These are phyloP conservation scores for Agaricus blazei DNA, from an alignment of 768 basidiomycete genomes.

Conservation along the genomic window DNA sequence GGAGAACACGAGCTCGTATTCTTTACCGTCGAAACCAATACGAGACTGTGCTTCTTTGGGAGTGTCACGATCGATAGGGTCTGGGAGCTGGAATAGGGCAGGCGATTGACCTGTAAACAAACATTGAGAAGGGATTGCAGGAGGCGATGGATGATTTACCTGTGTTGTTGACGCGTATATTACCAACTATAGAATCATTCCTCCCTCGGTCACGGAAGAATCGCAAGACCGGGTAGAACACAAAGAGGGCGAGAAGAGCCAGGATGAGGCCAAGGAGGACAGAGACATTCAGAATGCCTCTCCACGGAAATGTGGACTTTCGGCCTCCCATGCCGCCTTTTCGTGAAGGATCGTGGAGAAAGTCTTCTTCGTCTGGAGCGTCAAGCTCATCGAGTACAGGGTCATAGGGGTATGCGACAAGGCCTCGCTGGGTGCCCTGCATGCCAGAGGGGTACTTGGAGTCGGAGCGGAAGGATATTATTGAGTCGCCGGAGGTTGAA, in stretches of 20 bases:
- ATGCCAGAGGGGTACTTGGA: slow-evolving; percentile 59
- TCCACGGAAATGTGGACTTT: slow-evolving; percentile 35
- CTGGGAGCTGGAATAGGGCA: slow-evolving; percentile 48
- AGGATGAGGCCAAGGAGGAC: slow-evolving; percentile 59
- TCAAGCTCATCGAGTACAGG: slow-evolving; percentile 51
- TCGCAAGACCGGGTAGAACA: slow-evolving; percentile 69
- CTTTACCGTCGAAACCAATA: slow-evolving; percentile 66
- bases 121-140: neutral
- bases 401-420: slow-evolving; percentile 71
- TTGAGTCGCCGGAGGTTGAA: slow-evolving; percentile 32
- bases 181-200: slow-evolving; percentile 50
- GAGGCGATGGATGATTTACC: slow-evolving; percentile 17
- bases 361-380: slow-evolving; percentile 70
- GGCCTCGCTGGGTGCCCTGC: slow-evolving; percentile 24
- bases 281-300: slow-evolving; percentile 58
- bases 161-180: slow-evolving; percentile 59
- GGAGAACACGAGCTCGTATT: slow-evolving; percentile 67
- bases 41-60: slow-evolving; percentile 52
- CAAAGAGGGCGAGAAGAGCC: slow-evolving; percentile 68
- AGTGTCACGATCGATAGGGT: slow-evolving; percentile 68
- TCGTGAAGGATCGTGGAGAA: slow-evolving; percentile 58
- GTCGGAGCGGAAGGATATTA: slow-evolving; percentile 49
- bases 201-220: slow-evolving; percentile 38
- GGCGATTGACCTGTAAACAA: slow-evolving; percentile 53
- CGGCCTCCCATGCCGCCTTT: slow-evolving; percentile 20